Evolutionary conservation across 768 basidiomycete species (phyloP).

Genomic region (Neoboletus subvelutipes): DNA sequence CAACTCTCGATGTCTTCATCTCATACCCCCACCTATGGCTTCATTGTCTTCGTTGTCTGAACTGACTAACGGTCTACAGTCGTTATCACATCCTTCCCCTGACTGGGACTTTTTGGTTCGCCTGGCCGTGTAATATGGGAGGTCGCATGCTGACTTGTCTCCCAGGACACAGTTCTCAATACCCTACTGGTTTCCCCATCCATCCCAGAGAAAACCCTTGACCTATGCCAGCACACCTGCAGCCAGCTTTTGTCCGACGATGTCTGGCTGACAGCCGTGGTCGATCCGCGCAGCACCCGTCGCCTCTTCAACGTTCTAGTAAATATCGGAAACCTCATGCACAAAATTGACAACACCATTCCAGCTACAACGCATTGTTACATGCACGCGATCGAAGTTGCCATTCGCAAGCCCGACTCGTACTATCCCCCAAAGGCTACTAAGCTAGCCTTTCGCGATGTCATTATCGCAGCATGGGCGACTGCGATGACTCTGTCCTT

Average conservation of each 20-base stretch:
- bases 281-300: conserved; percentile 35
- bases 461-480: conserved; percentile 40
- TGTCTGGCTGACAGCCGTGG: conserved; percentile 20
- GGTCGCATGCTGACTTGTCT: conserved; percentile 13
- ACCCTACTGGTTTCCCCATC: conserved; percentile 27
- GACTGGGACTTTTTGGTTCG: conserved; percentile 35
- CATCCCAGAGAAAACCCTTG: conserved; percentile 31
- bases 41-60: conserved; percentile 21
- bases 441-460: conserved; percentile 36
- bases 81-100: conserved; percentile 24
- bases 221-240: conserved; percentile 33
- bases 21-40: conserved; percentile 16
- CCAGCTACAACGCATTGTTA: conserved; percentile 37
- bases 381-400: conserved; percentile 43
- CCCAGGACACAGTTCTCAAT: conserved; percentile 26
- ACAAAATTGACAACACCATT: conserved; percentile 27
- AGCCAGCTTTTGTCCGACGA: conserved; percentile 32
- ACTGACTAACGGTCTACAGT: conserved; percentile 25
- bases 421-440: conserved; percentile 13
- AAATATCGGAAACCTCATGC: conserved; percentile 39
- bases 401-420: conserved; percentile 33
- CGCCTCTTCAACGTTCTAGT: conserved; percentile 47
- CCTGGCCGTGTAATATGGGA: conserved; percentile 2
- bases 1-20: conserved; percentile 14
- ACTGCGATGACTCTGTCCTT: conserved; percentile 34